Evolutionary conservation across 148 eudicot genomes (phyloP).

Genomic region (Chenopodium album): DNA sequence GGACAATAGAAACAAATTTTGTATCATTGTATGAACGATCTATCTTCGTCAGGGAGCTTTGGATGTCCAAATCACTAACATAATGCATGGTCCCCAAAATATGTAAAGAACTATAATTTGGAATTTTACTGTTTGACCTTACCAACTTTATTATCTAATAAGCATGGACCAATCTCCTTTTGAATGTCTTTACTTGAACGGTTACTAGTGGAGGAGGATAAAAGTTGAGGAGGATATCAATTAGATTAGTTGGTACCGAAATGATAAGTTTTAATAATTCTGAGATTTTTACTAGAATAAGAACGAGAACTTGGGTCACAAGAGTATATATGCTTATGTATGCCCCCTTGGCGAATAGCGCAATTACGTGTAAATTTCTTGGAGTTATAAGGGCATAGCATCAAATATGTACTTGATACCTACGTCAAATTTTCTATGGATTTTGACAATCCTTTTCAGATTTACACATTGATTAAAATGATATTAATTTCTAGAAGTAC

Average conservation of each 20-base stretch:
- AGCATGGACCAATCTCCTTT: slow-evolving; percentile 5
- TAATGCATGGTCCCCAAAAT: slow-evolving; percentile 16
- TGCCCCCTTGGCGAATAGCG: no score
- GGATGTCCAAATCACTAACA: not conserved
- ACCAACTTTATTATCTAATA: not conserved
- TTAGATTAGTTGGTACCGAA: not conserved
- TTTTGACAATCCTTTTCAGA: no score
- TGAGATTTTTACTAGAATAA: no score
- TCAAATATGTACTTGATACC: no score
- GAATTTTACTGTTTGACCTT: slow-evolving; percentile 27
- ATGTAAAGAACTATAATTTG: slow-evolving; percentile 13
- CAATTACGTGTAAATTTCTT: no score
- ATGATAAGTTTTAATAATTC: no score
- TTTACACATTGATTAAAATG: no score
- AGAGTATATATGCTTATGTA: no score
- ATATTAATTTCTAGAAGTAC: no score
- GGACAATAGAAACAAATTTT: slow-evolving; percentile 14
- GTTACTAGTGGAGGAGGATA: not conserved
- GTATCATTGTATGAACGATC: not conserved
- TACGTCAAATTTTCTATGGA: no score
- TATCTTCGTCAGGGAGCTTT: slow-evolving; percentile 2
- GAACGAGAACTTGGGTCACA: no score
- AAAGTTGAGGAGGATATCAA: not conserved
- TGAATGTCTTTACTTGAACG: not conserved
- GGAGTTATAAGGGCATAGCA: no score